These are phyloP conservation scores for Calocera cornea DNA, from an alignment of 768 basidiomycete genomes.

Conservation along the genomic window DNA sequence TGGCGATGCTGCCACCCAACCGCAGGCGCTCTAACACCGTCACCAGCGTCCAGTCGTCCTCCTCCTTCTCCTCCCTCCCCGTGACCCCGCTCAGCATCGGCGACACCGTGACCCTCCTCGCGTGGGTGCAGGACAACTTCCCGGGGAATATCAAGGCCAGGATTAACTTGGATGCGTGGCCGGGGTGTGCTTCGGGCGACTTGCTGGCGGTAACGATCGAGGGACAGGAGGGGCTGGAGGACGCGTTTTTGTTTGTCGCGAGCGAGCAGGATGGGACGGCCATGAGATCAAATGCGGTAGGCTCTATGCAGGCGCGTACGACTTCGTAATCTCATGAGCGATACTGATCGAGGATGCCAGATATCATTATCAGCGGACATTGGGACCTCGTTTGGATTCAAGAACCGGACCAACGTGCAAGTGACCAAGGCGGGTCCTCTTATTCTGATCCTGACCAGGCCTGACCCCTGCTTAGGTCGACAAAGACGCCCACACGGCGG, in stretches of 20 bases:
- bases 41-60: neutral
- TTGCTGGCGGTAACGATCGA: neutral
- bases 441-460: neutral
- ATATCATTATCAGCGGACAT: constrained; percentile 63
- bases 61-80: neutral
- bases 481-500: constrained; percentile 44
- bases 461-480: constrained; percentile 42
- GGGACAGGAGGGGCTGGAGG: constrained; percentile 5
- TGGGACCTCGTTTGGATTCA: constrained; percentile 54
- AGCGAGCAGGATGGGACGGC: constrained; percentile 9
- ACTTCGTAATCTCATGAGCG: neutral
- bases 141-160: neutral
- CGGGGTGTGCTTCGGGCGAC: neutral
- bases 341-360: constrained; percentile 24
- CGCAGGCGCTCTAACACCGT: neutral
- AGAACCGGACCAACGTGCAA: constrained; percentile 58
- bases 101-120: neutral
- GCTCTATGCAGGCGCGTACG: neutral
- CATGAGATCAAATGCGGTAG: constrained; percentile 2
- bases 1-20: neutral
- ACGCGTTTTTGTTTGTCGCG: constrained; percentile 11
- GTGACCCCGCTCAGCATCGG: neutral
- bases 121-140: neutral
- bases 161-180: neutral
- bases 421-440: constrained; percentile 45